Evolutionary conservation across 345 rosid species (phyloP), one percentile per base, ranked within the genome.

Genomic region (Salix udensis): DNA sequence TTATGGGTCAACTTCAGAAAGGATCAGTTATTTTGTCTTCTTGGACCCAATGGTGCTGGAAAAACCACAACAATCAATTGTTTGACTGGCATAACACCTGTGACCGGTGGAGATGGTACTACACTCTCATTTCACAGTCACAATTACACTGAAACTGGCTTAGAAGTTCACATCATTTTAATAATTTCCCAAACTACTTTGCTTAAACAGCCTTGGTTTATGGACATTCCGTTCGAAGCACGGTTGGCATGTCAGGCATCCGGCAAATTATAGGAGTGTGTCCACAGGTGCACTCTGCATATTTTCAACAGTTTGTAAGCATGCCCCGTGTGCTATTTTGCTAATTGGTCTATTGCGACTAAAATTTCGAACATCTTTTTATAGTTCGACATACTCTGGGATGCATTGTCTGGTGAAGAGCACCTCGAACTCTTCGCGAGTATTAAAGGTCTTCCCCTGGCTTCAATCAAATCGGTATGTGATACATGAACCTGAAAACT

Each of bases 21-120:
- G 82, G 92, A 95, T 86, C 96, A 93, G 73, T 78, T 93, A 23
- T 95, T 95, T 80, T 95, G 97, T 88, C 93, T 95, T 72, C 97
- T 91, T 77, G 98, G 98, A 74, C 98, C 94, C 79, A 95, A 93
- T 65, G 96, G 98, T 68, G 96, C 97, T 76, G 98, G 98, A 81
- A 95, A 95, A 84, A 95, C 97, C 74, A 93, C 98, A 70, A 83
- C 88, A 64, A 90, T 91, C 80, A 91, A 88, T 78, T 91, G 97
- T 77, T 85, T 90, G 85, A 91, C 97, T 37, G 97, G 98, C 80
- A 82, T 93, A 75, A 84, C 91, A 77, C 96, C 96, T 26, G 91
- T 88, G 74, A 95, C 92, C 18, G 80, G 84, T 71, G 96, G 97
- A 74, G 97, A 95, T 80, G 97, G 97, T 93, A 89, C 78, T 71